phyloP scores from a whole-genome alignment of 352 stramenopile species.

The Phytophthora melonis region DNA sequence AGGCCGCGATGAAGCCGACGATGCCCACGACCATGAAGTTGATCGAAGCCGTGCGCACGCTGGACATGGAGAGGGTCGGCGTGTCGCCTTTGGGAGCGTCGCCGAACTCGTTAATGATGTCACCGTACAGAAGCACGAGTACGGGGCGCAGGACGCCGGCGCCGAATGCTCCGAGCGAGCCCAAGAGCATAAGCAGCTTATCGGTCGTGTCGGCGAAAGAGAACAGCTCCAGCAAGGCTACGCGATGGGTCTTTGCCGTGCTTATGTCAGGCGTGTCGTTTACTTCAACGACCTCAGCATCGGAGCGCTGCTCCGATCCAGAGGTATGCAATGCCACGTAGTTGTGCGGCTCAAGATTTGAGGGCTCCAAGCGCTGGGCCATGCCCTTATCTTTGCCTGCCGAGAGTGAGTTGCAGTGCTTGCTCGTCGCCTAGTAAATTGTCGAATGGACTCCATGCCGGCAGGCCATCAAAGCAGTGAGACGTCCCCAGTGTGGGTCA shows the following conservation, averaged over 20 bases:
- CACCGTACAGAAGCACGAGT: slow-evolving; percentile 32
- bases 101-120: slow-evolving; percentile 38
- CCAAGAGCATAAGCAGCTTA: slow-evolving; percentile 30
- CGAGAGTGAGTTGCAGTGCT: neutral
- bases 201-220: slow-evolving; percentile 34
- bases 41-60: slow-evolving; percentile 1
- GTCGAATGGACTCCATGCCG: neutral
- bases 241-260: slow-evolving; percentile 8
- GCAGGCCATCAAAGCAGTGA: too few species aligned
- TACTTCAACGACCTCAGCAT: neutral
- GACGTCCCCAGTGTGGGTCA: too few species aligned
- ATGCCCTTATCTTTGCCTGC: neutral
- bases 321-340: neutral
- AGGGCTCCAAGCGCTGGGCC: neutral
- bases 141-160: slow-evolving; percentile 28
- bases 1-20: slow-evolving; percentile 29
- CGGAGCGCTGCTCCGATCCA: neutral
- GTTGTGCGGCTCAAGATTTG: neutral
- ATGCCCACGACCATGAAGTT: slow-evolving; percentile 5
- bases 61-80: neutral
- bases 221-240: slow-evolving; percentile 31
- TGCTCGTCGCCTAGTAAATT: neutral
- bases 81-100: too few species aligned
- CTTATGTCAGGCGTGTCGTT: neutral
- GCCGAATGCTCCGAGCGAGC: slow-evolving; percentile 11